Percentiles rank a stretch among this genome's conserved stretches.
phyloP scores from a whole-genome alignment of 1,139 yeast genomes.

The Kurtzmaniella quercitrusa region DNA sequence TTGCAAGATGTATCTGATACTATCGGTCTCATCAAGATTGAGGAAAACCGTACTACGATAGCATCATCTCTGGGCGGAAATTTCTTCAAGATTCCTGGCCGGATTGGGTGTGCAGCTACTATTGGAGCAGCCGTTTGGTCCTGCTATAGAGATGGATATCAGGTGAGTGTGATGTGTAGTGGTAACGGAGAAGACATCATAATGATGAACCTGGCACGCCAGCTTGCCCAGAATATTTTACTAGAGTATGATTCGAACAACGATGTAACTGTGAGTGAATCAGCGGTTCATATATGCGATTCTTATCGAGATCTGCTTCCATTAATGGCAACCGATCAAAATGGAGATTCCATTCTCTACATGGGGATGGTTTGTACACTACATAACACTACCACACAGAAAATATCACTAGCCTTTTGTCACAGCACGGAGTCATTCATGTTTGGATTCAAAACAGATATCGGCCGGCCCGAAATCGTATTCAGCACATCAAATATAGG shows the following conservation, averaged over 20 bases:
- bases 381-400: slow-evolving; percentile 10
- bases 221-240: slow-evolving; percentile 11
- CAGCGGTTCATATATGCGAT: slow-evolving; percentile 10
- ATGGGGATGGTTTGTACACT: slow-evolving; percentile 30
- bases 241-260: slow-evolving; percentile 9
- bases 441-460: slow-evolving; percentile 27
- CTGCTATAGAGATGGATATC: slow-evolving; percentile 7
- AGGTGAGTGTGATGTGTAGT: slow-evolving; percentile 42
- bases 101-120: slow-evolving; percentile 53
- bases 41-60: slow-evolving; percentile 15
- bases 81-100: slow-evolving; percentile 43
- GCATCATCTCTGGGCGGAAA: slow-evolving; percentile 53
- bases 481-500: slow-evolving; percentile 22
- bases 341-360: slow-evolving; percentile 17
- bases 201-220: slow-evolving; percentile 34
- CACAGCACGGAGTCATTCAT: slow-evolving; percentile 44
- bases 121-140: slow-evolving; percentile 42
- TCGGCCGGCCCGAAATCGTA: slow-evolving; percentile 18
- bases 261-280: slow-evolving; percentile 10
- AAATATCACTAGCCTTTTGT: slow-evolving; percentile 27
- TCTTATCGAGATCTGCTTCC: slow-evolving; percentile 4
- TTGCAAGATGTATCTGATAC: slow-evolving; percentile 21
- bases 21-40: slow-evolving; percentile 24
- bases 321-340: slow-evolving; percentile 9
- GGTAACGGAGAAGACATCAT: slow-evolving; percentile 57